These are phyloP conservation scores for Penicillium antarcticum DNA, from an alignment of 495 filamentous ascomycete species.

Conservation along the genomic window DNA sequence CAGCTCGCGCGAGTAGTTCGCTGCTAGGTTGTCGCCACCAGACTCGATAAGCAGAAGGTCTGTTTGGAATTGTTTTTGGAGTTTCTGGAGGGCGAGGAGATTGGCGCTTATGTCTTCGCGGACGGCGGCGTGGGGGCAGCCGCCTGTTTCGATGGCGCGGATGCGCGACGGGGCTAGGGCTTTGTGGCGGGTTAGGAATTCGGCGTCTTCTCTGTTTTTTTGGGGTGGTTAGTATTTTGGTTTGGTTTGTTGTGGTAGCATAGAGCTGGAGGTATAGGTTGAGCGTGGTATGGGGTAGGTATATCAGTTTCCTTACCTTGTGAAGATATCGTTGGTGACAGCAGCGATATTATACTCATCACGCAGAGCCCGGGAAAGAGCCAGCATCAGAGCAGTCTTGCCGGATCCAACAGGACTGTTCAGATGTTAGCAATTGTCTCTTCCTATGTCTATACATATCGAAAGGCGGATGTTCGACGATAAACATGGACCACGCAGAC, in stretches of 20 bases:
- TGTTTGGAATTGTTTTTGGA: conserved; percentile 70
- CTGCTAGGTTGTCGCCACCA: conserved; percentile 93
- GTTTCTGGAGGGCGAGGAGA: conserved; percentile 82
- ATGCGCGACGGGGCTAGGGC: conserved; percentile 82
- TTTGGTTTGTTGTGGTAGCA: not conserved
- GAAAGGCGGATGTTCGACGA: not conserved
- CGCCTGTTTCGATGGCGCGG: conserved; percentile 94
- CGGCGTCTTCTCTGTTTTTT: conserved; percentile 76
- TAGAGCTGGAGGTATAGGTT: too few species aligned
- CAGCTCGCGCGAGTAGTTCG: conserved; percentile 90
- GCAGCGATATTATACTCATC: conserved; percentile 80
- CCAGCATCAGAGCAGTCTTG: conserved; percentile 94
- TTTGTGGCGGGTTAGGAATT: conserved; percentile 84
- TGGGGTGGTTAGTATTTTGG: not conserved
- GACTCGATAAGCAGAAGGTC: conserved; percentile 87
- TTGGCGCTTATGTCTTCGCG: conserved; percentile 96
- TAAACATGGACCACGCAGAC: not conserved
- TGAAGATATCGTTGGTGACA: conserved; percentile 99
- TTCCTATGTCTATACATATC: not conserved
- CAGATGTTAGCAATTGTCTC: not conserved
- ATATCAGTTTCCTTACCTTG: conserved; percentile 40
- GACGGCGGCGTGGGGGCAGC: conserved; percentile 95
- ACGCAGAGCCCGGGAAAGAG: conserved; percentile 77
- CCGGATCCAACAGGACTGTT: conserved; percentile 90
- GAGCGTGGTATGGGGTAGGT: not conserved